A percentile compares a stretch with the other conserved stretches of the same genome.
phyloP scores from a whole-genome alignment of 176 grass and related monocot genomes.

The Aegilops sharonensis region DNA sequence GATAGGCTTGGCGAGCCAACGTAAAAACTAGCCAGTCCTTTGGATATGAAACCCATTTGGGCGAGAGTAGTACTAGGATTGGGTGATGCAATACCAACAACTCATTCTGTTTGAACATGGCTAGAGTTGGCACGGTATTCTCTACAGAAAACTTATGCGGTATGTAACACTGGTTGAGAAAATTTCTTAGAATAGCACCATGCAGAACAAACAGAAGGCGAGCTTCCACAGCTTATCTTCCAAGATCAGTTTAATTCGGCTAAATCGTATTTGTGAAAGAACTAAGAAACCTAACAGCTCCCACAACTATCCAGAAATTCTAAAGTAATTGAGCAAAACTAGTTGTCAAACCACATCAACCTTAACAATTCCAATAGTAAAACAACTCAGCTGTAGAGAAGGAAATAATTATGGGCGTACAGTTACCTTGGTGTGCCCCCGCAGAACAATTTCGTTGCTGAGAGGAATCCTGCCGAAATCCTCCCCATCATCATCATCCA shows the following conservation, averaged over 20 bases:
- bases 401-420: neutral
- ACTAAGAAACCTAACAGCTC: neutral
- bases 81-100: neutral
- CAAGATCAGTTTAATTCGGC: neutral
- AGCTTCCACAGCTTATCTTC: neutral
- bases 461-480: constrained; percentile 65
- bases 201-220: neutral
- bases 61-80: no score
- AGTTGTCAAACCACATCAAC: neutral
- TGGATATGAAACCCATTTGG: no score
- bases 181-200: neutral
- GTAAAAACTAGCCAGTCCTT: no score
- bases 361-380: neutral
- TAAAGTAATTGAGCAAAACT: neutral
- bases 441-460: constrained; percentile 87
- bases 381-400: neutral
- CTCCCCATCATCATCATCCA: constrained; percentile 48
- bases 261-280: neutral
- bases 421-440: constrained; percentile 82
- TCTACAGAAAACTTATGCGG: neutral
- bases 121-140: neutral
- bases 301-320: neutral
- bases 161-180: neutral
- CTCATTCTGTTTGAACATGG: neutral
- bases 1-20: no score